Evolutionary conservation across 1,284 basidiomycete species (phyloP).

Genomic region (Taiwanofungus camphoratus): DNA sequence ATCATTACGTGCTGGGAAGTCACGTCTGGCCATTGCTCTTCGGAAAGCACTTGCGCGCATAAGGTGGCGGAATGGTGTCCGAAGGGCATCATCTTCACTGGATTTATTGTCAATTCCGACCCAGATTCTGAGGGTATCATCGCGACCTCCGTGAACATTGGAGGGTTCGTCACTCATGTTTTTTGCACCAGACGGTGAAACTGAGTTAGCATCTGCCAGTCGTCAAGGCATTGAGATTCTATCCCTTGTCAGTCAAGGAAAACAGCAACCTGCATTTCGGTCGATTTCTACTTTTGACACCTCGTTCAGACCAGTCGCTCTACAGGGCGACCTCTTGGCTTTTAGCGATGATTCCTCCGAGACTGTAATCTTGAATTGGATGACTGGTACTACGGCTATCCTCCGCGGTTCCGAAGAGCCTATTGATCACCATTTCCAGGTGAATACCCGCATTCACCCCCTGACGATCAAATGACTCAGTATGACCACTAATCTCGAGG

Average conservation of each 20-base stretch:
- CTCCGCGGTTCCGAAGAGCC: slow-evolving; percentile 34
- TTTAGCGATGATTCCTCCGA: slow-evolving; percentile 45
- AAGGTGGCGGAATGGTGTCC: slow-evolving; percentile 46
- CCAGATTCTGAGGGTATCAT: slow-evolving; percentile 37
- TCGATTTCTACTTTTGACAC: slow-evolving; percentile 29
- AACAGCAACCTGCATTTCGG: slow-evolving; percentile 3
- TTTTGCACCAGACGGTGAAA: not conserved
- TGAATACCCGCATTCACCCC: slow-evolving; percentile 16
- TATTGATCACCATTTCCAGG: slow-evolving; percentile 32
- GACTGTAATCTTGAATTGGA: slow-evolving; percentile 51
- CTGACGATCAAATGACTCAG: slow-evolving; percentile 6
- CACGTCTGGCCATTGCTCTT: slow-evolving; percentile 2
- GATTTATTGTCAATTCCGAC: slow-evolving; percentile 43
- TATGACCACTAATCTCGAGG: no score
- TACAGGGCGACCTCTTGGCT: slow-evolving; percentile 46
- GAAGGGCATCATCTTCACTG: slow-evolving; percentile 44
- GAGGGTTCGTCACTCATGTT: slow-evolving; percentile 15
- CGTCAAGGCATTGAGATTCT: slow-evolving; percentile 21
- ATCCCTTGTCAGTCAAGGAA: slow-evolving; percentile 2
- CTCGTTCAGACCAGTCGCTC: slow-evolving; percentile 36
- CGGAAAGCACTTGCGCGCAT: slow-evolving; percentile 5
- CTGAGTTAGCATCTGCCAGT: slow-evolving; percentile 6
- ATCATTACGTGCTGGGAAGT: slow-evolving; percentile 48
- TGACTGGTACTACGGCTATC: slow-evolving; percentile 36
- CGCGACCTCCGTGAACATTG: slow-evolving; percentile 37